These are phyloP conservation scores for Kwoniella dejecticola DNA, from an alignment of 768 basidiomycete species.

Conservation along the genomic window DNA sequence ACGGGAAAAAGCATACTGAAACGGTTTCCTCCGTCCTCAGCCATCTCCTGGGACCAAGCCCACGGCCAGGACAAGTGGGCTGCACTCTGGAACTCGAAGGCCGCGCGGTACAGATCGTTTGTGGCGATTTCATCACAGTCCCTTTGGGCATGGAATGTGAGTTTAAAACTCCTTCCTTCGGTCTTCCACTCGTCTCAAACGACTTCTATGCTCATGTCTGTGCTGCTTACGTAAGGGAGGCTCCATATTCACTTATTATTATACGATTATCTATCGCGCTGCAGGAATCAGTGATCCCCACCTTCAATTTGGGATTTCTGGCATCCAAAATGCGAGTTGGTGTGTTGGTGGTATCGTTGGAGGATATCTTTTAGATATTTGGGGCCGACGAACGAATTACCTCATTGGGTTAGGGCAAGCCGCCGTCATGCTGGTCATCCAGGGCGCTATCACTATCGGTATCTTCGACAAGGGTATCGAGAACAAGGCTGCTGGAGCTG, in stretches of 20 bases:
- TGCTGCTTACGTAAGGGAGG: not conserved
- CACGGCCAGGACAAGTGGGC: slow-evolving; percentile 41
- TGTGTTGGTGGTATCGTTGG: slow-evolving; percentile 41
- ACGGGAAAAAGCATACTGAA: too few species aligned
- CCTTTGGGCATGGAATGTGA: slow-evolving; percentile 42
- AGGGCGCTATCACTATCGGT: slow-evolving; percentile 28
- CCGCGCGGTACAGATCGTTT: slow-evolving; percentile 37
- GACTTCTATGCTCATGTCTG: too few species aligned
- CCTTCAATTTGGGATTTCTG: slow-evolving; percentile 38
- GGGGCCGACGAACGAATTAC: slow-evolving; percentile 40
- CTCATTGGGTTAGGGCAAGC: slow-evolving; percentile 38
- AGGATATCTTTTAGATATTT: slow-evolving; percentile 40
- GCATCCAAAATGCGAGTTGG: slow-evolving; percentile 38
- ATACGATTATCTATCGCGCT: slow-evolving; percentile 28
- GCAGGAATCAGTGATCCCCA: slow-evolving; percentile 41
- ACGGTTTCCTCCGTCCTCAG: too few species aligned
- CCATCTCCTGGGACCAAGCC: slow-evolving; percentile 37
- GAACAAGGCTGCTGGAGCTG: slow-evolving; percentile 38
- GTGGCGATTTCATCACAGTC: slow-evolving; percentile 35
- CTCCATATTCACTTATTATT: slow-evolving; percentile 18
- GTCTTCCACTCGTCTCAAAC: too few species aligned
- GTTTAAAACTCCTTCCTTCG: too few species aligned
- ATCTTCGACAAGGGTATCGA: slow-evolving; percentile 40
- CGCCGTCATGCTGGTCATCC: slow-evolving; percentile 31
- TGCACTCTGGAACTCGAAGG: slow-evolving; percentile 38